Evolutionary conservation across 352 stramenopile species (phyloP), one percentile per base, ranked within the genome.

Genomic region (Thraustotheca clavata): DNA sequence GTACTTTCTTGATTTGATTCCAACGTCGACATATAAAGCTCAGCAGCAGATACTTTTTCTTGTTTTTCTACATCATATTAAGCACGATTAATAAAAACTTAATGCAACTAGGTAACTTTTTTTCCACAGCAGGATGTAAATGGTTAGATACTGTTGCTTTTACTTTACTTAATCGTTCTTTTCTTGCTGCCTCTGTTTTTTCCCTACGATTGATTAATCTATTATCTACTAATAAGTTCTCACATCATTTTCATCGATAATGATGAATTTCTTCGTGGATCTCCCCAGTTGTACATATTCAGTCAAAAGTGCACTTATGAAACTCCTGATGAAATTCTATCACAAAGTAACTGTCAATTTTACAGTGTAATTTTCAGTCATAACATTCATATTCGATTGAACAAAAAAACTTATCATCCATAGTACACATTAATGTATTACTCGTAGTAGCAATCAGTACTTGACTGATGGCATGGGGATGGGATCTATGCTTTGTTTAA

Each of bases 131-230:
- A 31, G 81, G 76, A 38, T 87, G 73, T 39, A 91, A 65, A 36
- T 93, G 82, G 47, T 89, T 91, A 22, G 80, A 91, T 8, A 93
- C 55, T 7, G 80, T 89, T 18, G 80, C 86, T 65, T 85, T 88
- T 63, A 91, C 71, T 46, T 67, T 87, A 35, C 73, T 83, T 34
- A 91, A 60, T 4, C 82, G 77, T 70, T 90, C 87, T 46, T 86
- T 86, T 7, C 80, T 70, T 8, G 73, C 85, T 0, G 75, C 67
- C 52, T 91, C 84, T 0, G 80, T 73, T 67, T 91, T 89, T 40
- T 77, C 73, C 80, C 82, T 93, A 49, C 26, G 27, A n/a, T 18
- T 22, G 54, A 31, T 12, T 12, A 38, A 20, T 5, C 48, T 4
- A 62, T 8, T 7, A 35, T 29, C 20, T 34, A 16, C 18, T 49